Evolutionary conservation across 768 basidiomycete genomes (phyloP).

Genomic region (Kwoniella europaea): DNA sequence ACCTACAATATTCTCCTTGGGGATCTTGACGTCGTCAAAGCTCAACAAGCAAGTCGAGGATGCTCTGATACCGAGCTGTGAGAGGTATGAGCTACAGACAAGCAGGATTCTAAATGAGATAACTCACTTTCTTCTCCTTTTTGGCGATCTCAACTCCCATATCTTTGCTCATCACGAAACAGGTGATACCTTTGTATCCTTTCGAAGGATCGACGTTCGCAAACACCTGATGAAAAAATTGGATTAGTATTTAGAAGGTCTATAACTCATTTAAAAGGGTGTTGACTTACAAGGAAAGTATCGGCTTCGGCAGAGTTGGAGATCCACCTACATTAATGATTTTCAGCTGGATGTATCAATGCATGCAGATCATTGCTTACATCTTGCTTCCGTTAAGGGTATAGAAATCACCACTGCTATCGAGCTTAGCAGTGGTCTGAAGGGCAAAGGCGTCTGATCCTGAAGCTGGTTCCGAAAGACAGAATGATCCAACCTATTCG

Average conservation of each 20-base stretch:
- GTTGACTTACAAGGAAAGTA: conserved; percentile 60
- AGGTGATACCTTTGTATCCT: conserved; percentile 99
- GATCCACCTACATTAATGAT: conserved; percentile 68
- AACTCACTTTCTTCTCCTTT: conserved; percentile 83
- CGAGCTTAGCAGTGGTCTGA: conserved; percentile 86
- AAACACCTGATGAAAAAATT: conserved; percentile 72
- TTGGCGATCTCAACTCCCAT: conserved; percentile 97
- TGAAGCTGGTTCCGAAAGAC: conserved; percentile 86
- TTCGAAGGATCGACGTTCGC: conserved; percentile 92
- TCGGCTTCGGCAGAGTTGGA: conserved; percentile 93
- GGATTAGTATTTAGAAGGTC: not conserved
- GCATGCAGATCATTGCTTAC: conserved; percentile 54
- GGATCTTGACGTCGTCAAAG: conserved; percentile 89
- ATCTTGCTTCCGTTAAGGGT: conserved; percentile 96
- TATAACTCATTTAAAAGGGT: not conserved
- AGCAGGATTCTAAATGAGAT: not conserved
- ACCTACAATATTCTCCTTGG: conserved; percentile 85
- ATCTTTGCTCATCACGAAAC: conserved; percentile 93
- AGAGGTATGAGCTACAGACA: not conserved
- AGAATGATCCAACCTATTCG: conserved; percentile 88
- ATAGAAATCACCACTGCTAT: conserved; percentile 74
- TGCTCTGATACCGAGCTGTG: conserved; percentile 82
- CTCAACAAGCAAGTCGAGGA: conserved; percentile 92
- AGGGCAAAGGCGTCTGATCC: conserved; percentile 98
- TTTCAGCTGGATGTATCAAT: not conserved